Conservation (phyloP, 108 stramenopile genomes). For the Seminavis robusta region DNA sequence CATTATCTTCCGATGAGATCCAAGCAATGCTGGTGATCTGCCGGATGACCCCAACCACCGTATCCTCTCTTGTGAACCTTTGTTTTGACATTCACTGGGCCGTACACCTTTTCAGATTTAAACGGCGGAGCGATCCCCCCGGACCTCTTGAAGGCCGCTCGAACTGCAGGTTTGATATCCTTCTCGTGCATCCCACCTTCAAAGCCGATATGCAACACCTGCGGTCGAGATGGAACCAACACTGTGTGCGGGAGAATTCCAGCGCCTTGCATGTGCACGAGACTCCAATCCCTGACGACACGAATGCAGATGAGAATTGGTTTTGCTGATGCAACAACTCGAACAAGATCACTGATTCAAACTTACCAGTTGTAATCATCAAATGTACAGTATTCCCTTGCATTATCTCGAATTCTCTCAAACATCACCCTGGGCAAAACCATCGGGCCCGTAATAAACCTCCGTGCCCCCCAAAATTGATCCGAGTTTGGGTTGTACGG, state of each 20-base stretch:
- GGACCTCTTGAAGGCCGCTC: no score
- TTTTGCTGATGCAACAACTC: no score
- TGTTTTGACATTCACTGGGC: no score
- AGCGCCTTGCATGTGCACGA: slow-evolving; percentile 36
- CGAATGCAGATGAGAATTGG: neutral
- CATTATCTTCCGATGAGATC: no score
- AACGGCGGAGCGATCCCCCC: no score
- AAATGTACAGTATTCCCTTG: slow-evolving; percentile 37
- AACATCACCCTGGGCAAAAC: slow-evolving; percentile 32
- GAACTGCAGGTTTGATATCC: no score
- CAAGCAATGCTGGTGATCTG: slow-evolving; percentile 54
- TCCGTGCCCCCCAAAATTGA: no score
- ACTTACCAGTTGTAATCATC: slow-evolving; percentile 67
- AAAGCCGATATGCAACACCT: slow-evolving; percentile 53
- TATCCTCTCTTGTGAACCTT: slow-evolving; percentile 19
- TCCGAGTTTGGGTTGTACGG: neutral
- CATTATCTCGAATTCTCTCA: slow-evolving; percentile 19
- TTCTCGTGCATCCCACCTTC: slow-evolving; percentile 46
- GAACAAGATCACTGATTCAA: neutral
- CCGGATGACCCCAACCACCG: slow-evolving; percentile 62
- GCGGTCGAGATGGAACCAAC: slow-evolving; percentile 25
- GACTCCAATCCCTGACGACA: slow-evolving; percentile 37
- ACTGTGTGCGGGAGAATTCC: slow-evolving; percentile 22
- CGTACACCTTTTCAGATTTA: no score
- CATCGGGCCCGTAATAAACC: slow-evolving; percentile 46